Evolutionary conservation across 2,329 filamentous ascomycete species (phyloP).

Genomic region (Talaromyces sp.): DNA sequence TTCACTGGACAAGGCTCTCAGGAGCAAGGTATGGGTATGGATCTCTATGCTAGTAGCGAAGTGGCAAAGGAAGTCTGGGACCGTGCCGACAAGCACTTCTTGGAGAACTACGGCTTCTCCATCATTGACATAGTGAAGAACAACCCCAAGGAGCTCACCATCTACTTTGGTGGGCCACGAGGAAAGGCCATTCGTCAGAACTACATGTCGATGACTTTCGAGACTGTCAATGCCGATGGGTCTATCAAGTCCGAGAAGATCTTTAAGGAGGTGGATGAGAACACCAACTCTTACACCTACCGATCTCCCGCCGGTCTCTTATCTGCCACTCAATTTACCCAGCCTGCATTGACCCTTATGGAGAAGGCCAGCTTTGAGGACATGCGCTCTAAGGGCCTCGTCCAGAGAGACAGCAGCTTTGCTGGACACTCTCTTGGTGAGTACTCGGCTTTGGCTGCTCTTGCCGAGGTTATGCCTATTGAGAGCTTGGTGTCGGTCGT

Average conservation of each 20-base stretch:
- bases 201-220: constrained; percentile 99
- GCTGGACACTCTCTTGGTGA: constrained; percentile 97
- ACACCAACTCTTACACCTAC: constrained; percentile 94
- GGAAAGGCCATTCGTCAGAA: constrained; percentile 98
- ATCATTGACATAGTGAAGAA: constrained; percentile 99
- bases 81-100: constrained; percentile 92
- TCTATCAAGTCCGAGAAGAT: constrained; percentile 98
- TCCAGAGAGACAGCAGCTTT: constrained; percentile 94
- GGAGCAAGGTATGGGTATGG: constrained; percentile 99
- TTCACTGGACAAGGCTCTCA: constrained; percentile 98
- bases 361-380: constrained; percentile 99
- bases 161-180: constrained; percentile 94
- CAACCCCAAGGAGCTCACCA: constrained; percentile 97
- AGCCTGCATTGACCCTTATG: constrained; percentile 96
- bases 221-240: constrained; percentile 90
- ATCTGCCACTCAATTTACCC: constrained; percentile 97
- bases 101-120: constrained; percentile 97
- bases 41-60: constrained; percentile 86
- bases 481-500: constrained; percentile 97
- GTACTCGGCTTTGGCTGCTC: constrained; percentile 92
- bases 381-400: constrained; percentile 95
- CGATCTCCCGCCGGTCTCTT: constrained; percentile 89
- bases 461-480: constrained; percentile 99
- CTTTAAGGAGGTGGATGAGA: constrained; percentile 95
- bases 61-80: constrained; percentile 99